These are phyloP conservation scores for Leptographium galeiforme DNA, from an alignment of 2,329 filamentous ascomycete genomes.

Conservation along the genomic window DNA sequence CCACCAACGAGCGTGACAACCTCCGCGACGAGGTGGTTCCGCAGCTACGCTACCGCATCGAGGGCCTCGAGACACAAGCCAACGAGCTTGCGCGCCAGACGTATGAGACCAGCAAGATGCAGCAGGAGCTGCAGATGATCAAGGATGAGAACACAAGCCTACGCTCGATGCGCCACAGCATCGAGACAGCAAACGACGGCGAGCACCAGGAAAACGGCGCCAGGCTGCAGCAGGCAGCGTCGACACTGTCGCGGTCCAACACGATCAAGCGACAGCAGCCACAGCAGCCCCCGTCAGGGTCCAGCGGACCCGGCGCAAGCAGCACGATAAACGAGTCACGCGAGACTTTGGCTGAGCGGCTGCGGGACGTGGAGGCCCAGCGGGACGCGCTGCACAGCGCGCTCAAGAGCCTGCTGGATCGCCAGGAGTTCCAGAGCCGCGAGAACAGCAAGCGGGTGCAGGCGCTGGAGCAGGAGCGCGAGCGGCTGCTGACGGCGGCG, in stretches of 20 bases:
- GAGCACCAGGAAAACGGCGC: background rate
- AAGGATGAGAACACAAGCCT: conserved; percentile 46
- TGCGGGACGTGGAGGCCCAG: conserved; percentile 90
- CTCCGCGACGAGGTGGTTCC: conserved; percentile 80
- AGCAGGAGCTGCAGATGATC: conserved; percentile 60
- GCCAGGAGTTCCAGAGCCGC: conserved; percentile 72
- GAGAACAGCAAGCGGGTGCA: conserved; percentile 73
- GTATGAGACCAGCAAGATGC: conserved; percentile 72
- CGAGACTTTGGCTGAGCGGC: conserved; percentile 59
- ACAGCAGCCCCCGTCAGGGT: conserved; percentile 2
- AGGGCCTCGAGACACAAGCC: conserved; percentile 64
- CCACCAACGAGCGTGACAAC: conserved; percentile 82
- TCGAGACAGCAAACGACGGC: background rate
- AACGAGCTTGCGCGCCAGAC: conserved; percentile 58
- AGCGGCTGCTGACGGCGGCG: conserved; percentile 54
- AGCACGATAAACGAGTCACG: conserved; percentile 36
- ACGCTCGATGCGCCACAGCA: conserved; percentile 12
- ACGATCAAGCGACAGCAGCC: conserved; percentile 29
- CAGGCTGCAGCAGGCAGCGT: background rate
- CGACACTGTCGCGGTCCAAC: conserved; percentile 34
- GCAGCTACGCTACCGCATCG: conserved; percentile 59
- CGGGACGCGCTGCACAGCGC: conserved; percentile 83
- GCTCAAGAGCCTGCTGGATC: conserved; percentile 69
- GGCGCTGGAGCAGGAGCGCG: conserved; percentile 63
- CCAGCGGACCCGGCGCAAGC: background rate